Evolutionary conservation across 2,329 filamentous ascomycete species (phyloP).

Genomic region (Rhinocladiella similis): DNA sequence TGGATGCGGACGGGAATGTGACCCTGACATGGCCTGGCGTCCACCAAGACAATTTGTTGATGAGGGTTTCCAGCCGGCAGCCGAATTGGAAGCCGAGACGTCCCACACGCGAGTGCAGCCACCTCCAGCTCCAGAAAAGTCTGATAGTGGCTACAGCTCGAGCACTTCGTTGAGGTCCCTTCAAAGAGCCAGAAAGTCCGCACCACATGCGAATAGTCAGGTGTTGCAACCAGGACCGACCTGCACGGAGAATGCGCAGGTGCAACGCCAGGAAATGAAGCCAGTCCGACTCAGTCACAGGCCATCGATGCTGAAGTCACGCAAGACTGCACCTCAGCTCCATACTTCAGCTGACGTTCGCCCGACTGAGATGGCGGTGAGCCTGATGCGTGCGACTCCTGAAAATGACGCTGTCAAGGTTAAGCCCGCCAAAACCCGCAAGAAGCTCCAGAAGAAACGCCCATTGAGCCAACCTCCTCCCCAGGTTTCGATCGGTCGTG

Average conservation of each 20-base stretch:
- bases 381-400: not conserved
- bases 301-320: constrained; percentile 18
- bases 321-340: constrained; percentile 13
- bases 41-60: constrained; percentile 7
- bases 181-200: constrained; percentile 2
- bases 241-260: not conserved
- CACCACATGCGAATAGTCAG: not conserved
- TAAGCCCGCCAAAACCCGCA: constrained; percentile 12
- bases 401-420: not conserved
- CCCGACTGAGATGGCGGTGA: not conserved
- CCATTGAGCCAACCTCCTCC: constrained; percentile 17
- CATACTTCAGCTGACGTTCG: constrained; percentile 13
- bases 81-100: constrained; percentile 19
- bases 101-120: constrained; percentile 7
- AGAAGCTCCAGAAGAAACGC: constrained; percentile 29
- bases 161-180: constrained; percentile 23
- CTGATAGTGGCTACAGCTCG: constrained; percentile 32
- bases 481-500: constrained; percentile 18
- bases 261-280: not conserved
- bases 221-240: constrained; percentile 2
- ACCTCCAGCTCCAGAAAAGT: constrained; percentile 17
- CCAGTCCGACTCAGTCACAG: not conserved
- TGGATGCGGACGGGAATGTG: not conserved
- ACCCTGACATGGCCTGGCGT: constrained; percentile 12
- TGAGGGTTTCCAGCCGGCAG: constrained; percentile 18